Evolutionary conservation across 2,329 filamentous ascomycete species (phyloP).

Genomic region (Parascedosporium putredinis): DNA sequence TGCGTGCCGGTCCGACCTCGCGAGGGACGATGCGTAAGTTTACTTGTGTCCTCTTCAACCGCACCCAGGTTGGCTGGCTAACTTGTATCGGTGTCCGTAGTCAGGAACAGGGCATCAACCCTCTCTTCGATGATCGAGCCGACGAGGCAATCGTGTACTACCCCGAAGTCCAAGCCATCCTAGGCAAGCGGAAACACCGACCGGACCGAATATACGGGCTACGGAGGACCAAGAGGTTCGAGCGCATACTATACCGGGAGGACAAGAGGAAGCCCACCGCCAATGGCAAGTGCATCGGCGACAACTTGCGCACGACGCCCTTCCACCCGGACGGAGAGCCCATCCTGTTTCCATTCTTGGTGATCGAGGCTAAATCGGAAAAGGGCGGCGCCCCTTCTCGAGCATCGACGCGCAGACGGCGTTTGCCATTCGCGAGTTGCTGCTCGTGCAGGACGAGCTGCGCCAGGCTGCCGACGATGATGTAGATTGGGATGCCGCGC

Average conservation of each 20-base stretch:
- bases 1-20: neutral
- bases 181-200: neutral
- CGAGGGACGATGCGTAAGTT: neutral
- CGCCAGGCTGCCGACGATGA: neutral
- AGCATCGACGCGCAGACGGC: slow-evolving; percentile 10
- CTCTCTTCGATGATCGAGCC: neutral
- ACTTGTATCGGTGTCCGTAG: neutral
- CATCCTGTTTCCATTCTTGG: slow-evolving; percentile 11
- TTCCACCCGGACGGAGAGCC: neutral
- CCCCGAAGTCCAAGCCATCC: neutral
- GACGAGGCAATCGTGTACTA: neutral
- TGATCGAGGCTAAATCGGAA: slow-evolving; percentile 11
- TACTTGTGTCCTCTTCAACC: neutral
- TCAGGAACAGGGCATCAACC: slow-evolving; percentile 1
- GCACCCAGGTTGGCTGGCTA: neutral
- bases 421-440: slow-evolving; percentile 10
- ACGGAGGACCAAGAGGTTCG: neutral
- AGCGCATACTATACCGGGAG: neutral
- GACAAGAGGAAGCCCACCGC: neutral
- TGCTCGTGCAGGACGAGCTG: slow-evolving; percentile 9
- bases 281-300: neutral
- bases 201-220: slow-evolving; percentile 2
- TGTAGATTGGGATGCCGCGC: slow-evolving; percentile 1
- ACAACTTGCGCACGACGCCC: neutral
- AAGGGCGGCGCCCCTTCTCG: slow-evolving; percentile 2